Base-by-base conservation (phyloP, 495 filamentous ascomycete genomes). In the Aspergillus conjunctus region DNA sequence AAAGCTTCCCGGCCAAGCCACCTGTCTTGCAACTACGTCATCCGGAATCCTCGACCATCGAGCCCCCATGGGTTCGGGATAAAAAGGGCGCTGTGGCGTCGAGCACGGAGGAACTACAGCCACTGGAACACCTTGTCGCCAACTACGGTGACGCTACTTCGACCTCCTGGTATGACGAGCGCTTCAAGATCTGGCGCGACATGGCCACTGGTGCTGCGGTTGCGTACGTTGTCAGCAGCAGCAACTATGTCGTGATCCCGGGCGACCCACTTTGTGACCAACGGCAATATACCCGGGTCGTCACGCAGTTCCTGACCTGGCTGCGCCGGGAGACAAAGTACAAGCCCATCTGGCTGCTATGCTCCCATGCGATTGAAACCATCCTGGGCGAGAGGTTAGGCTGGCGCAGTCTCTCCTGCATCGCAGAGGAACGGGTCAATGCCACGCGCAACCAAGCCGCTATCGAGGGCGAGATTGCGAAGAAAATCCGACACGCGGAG, bases 121-220 rank as follows among this genome's bases (percentile, higher is more conserved):
- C 89, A 6, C 69, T 96, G 21, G 89, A 91, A 66, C 87, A 93
- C 60, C 83, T 94, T 49, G 87, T 94, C 67, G 89, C 88, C 60
- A 96, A 94, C 73, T 96, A 96, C 61, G 91, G 91, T 51, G 91
- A 94, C 69, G 90, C 91, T 15, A 89, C 91, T 14, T 91, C 93
- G 61, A 96, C 91, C 0, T 91, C 90, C 1, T 96, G 90, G 88
- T 83, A 90, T 18, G 91, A 96, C 70, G 87, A 90, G 7, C 85
- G 90, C 14, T 93, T 88, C 68, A 84, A 87, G 67, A 85, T 94
- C 61, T 96, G 88, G 88, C 88, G 91, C 6, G 88, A 94, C 64
- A 76, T 81, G 44, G 70, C 72, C 6, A 93, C 90, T 1, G 91
- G 91, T 46, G 91, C 91, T 7, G 91, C 91, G 0, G 80, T 93